Evolutionary conservation across 2,329 filamentous ascomycete genomes (phyloP), one percentile per base, ranked within the genome.

Genomic region (Claviceps capensis): DNA sequence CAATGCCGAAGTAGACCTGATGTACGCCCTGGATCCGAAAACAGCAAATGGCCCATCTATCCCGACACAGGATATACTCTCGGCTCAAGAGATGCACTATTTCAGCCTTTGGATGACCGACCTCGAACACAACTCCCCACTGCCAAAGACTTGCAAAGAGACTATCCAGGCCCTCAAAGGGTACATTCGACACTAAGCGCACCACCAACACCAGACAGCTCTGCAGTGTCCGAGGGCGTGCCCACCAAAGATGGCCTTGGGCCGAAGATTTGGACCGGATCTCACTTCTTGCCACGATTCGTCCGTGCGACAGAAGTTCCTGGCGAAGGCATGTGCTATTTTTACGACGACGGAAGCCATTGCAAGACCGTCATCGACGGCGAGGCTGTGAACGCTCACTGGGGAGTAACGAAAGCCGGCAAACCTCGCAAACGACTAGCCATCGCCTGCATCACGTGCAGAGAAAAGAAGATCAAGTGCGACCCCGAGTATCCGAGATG

Each of bases 401-500:
- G 90, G 90, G 89, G 90, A 16, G 82, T 95, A 9, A 95, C 90
- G 38, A 95, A 95, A 69, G 89, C 90, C 2, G 90, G 90, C 14
- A 95, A 95, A 70, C 89, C 90, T 47, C 81, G 90, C 58, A 96
- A 96, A 71, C 78, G 90, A 52, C 75, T 95, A 52, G 89, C 90
- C 23, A 89, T 95, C 65, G 88, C 88, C n/a, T 96, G 90, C 63
- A 77, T 95, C 53, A 93, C 88, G 13, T 96, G 90, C 65, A 81
- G 90, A 49, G 89, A 95, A 70, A 96, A 95, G 80, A 96, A 95
- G 75, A 95, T 96, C 71, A 95, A 95, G 67, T 96, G 90, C 63
- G 88, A 95, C 58, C 90, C 89, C 1, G 88, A 90, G 60, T 85
- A 81, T 57, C 86, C 86, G 41, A 88, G 88, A 59, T 96, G 90